Evolutionary conservation across 441 rosid genomes (phyloP), one percentile per base, ranked within the genome.

Genomic region (Francoa sonchifolia): DNA sequence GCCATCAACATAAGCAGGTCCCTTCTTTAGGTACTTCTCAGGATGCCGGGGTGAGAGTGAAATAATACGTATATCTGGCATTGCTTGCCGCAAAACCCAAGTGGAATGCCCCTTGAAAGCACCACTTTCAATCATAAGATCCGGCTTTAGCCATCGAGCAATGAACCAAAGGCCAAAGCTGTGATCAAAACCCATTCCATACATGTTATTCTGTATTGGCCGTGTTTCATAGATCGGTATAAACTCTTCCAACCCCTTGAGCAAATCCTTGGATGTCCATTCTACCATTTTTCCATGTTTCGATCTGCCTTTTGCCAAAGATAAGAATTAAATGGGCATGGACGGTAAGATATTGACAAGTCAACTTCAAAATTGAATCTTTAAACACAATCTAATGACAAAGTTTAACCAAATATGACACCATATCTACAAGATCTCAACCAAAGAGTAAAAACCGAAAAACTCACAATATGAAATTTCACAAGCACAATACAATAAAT

Each of bases 161-260:
- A 81, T 82, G 73, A 86, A 90, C 99, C 99, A 86, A 44, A 90
- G 76, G 29, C 99, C 99, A 65, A 82, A 90, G 73, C 96, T 90
- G 54, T 90, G 99, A 55, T 90, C 99, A 58, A 90, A 86, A 48
- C 99, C 99, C 99, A 90, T 90, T 20, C 96, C 96, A 39, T 80
- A 60, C 86, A 83, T 65, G 68, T 86, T 90, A 64, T 90, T 86
- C 59, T 86, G 78, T 1, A 90, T 86, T 1, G 95, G 95, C 2
- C 99, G 72, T 11, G 76, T 70, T 61, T 90, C 96, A 51, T 90
- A 90, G 47, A 83, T 76, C 0, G 86, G 86, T 21, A 90, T 80
- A 63, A 90, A 90, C 69, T 86, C 95, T 70, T 80, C 92, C 55
- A 86, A 56, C 36, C 68, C 94, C 63, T 78, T 83, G 57, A 74